Base-by-base conservation (phyloP, 441 rosid species). In the Daphne laureola region DNA sequence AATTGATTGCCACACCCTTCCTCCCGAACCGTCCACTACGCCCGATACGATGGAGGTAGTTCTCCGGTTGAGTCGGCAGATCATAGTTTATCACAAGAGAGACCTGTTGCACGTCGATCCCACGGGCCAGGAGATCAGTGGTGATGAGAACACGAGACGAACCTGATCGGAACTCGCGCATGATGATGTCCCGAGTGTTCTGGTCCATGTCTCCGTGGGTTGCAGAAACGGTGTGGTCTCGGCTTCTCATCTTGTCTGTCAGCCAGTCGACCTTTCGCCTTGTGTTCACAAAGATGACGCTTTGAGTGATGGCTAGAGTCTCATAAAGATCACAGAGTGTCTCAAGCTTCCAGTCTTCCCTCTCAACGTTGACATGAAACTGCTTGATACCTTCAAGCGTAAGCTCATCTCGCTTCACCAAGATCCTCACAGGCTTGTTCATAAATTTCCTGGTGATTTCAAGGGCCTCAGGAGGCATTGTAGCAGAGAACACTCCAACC, bases 341-440 rank as follows among this genome's bases (percentile, higher is more conserved):
- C 47, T 75, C 80, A 8, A 75, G 77, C 57, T 75, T 75, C 80
- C 80, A 75, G 3, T 75, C 77, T 54, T 75, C 80, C 72, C 63
- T 75, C 4, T 71, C 74, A 3, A 75, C 80, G 25, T 72, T 68
- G 51, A 75, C 80, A 48, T 75, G 5, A 26, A 80, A 80, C 62
- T 80, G 82, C 58, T 75, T 77, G 68, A 80, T 80, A 77, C 86
- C 86, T 69, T 80, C 86, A 5, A 80, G 86, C 42, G 86, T 80
- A 50, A 80, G 78, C 63, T 80, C 85, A 53, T 80, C 85, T 21
- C 80, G 78, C 73, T 80, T 80, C 23, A 77, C 86, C 55, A 80
- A 68, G 42, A 80, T 77, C 53, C 86, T 68, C 41, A 77, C 83
- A 5, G 86, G 83, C 52, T 77, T 80, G 62, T 73, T 77, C 86